Evolutionary conservation across 768 basidiomycete genomes (phyloP).

Genomic region (Cystofilobasidium ferigula): DNA sequence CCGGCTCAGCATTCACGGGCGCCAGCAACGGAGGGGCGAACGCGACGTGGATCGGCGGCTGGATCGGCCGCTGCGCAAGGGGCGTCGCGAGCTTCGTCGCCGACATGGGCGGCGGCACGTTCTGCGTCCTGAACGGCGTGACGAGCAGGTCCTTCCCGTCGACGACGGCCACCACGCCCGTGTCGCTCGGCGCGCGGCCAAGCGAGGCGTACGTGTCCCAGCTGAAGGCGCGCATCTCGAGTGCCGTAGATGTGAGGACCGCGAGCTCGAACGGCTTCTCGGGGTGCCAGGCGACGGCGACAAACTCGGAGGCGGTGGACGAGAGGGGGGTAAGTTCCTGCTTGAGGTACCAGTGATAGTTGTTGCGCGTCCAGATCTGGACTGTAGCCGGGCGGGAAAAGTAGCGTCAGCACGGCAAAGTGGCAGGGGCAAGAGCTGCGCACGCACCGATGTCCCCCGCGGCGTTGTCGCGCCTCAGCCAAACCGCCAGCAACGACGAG

Average conservation of each 20-base stretch:
- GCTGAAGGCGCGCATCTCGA: constrained; percentile 50
- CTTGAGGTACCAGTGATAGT: constrained; percentile 97
- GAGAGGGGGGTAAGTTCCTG: constrained; percentile 56
- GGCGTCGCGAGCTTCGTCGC: constrained; percentile 44
- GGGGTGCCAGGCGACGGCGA: constrained; percentile 73
- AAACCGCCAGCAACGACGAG: constrained; percentile 71
- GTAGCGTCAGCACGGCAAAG: neutral
- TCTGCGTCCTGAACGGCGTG: constrained; percentile 86
- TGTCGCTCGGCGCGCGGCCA: constrained; percentile 55
- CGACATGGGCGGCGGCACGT: constrained; percentile 97
- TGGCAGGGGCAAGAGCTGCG: neutral
- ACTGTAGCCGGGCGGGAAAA: constrained; percentile 43
- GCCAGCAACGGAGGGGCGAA: constrained; percentile 45
- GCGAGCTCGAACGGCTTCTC: constrained; percentile 59
- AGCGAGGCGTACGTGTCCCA: constrained; percentile 69
- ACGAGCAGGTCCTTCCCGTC: constrained; percentile 88
- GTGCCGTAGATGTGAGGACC: constrained; percentile 56
- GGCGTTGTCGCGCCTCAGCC: constrained; percentile 48
- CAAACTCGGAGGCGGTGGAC: constrained; percentile 47
- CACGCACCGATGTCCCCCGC: constrained; percentile 58
- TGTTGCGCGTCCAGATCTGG: constrained; percentile 86
- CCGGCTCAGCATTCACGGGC: too few species aligned
- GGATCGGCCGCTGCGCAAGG: constrained; percentile 22
- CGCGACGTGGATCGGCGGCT: constrained; percentile 54
- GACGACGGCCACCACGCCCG: constrained; percentile 74